Evolutionary conservation across 768 basidiomycete genomes (phyloP).

Genomic region (Macrolepiota albuminosa): DNA sequence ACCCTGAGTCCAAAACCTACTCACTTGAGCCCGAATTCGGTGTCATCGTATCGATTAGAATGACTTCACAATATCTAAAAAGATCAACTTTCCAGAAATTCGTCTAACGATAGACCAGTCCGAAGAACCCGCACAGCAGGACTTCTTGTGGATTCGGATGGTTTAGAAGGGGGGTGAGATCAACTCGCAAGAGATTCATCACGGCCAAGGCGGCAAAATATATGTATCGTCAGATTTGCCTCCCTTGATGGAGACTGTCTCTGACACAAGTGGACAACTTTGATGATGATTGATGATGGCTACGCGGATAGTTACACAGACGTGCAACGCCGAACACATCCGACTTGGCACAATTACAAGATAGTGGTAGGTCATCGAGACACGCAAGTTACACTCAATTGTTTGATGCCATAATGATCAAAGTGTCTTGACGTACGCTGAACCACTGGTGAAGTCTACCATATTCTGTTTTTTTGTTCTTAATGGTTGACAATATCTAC

Average conservation of each 20-base stretch:
- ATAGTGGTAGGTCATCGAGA: neutral
- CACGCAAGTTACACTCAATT: neutral
- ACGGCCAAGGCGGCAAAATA: neutral
- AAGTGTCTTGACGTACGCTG: neutral
- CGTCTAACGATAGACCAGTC: slow-evolving; percentile 8
- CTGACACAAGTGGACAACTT: neutral
- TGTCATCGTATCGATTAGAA: slow-evolving; percentile 8
- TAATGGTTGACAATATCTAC: neutral
- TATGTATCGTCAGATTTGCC: neutral
- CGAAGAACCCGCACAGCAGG: slow-evolving; percentile 21
- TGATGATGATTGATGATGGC: neutral
- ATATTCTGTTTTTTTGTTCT: neutral
- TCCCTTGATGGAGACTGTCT: slow-evolving; percentile 4
- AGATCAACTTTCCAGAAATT: slow-evolving; percentile 13
- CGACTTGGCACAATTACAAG: neutral
- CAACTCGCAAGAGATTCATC: slow-evolving; percentile 16
- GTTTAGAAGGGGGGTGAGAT: slow-evolving; percentile 16
- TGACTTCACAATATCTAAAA: slow-evolving; percentile 6
- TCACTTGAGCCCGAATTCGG: slow-evolving; percentile 9
- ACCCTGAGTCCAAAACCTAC: neutral
- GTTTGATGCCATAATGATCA: neutral
- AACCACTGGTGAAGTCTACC: neutral
- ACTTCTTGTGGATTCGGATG: slow-evolving; percentile 9
- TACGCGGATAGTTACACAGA: neutral
- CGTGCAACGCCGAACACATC: neutral